phyloP scores from a whole-genome alignment of 2,329 filamentous ascomycete species.

The Anthostomella pinea region DNA sequence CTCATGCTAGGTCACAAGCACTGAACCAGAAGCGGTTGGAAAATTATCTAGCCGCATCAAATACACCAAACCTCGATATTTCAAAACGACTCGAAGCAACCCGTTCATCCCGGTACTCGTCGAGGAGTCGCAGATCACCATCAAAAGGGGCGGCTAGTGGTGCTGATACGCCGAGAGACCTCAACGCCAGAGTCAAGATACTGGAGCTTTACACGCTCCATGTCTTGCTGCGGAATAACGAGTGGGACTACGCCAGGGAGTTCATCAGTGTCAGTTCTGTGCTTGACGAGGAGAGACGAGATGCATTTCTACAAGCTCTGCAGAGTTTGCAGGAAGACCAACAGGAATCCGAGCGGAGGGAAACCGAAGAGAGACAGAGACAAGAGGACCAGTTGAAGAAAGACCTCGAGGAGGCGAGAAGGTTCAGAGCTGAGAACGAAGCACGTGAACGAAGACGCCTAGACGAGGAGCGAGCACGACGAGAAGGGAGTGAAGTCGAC shows the following conservation, averaged over 20 bases:
- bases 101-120: conserved; percentile 30
- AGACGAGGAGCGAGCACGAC: conserved; percentile 51
- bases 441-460: conserved; percentile 50
- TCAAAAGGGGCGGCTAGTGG: conserved; percentile 54
- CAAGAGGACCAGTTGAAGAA: conserved; percentile 56
- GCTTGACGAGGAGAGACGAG: conserved; percentile 85
- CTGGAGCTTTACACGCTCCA: conserved; percentile 94
- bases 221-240: conserved; percentile 85
- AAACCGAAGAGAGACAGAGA: conserved; percentile 53
- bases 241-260: conserved; percentile 93
- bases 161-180: conserved; percentile 78
- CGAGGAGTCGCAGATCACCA: conserved; percentile 35
- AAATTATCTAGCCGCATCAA: conserved; percentile 78
- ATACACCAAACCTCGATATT: conserved; percentile 70
- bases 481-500: conserved; percentile 60
- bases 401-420: conserved; percentile 56
- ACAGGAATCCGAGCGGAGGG: conserved; percentile 65
- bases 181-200: conserved; percentile 83
- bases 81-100: conserved; percentile 57
- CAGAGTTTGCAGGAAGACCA: conserved; percentile 83
- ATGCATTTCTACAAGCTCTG: conserved; percentile 83
- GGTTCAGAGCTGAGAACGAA: conserved; percentile 57
- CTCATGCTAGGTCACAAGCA: conserved; percentile 80
- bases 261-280: conserved; percentile 86
- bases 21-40: conserved; percentile 87